Conservation (phyloP, 371 early-diverging fungal species). For the Mucor plumbeus region DNA sequence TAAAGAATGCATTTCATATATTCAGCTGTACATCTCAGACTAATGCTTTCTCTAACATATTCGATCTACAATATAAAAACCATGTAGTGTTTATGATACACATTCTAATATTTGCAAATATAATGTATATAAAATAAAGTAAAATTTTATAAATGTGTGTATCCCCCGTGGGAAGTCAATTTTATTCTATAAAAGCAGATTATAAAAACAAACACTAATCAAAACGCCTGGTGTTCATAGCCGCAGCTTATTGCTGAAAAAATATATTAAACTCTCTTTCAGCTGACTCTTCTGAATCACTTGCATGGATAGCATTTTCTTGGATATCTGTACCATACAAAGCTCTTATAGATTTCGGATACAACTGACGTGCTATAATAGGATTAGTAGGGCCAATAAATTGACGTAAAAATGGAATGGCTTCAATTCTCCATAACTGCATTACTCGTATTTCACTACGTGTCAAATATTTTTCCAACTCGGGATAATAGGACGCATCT, state of each 20-base stretch:
- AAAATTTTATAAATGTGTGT: background rate
- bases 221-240: background rate
- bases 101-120: too few relatives aligned
- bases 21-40: too few relatives aligned
- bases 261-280: constrained; percentile 22
- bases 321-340: constrained; percentile 32
- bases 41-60: too few relatives aligned
- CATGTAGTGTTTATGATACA: too few relatives aligned
- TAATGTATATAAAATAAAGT: too few relatives aligned
- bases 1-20: too few relatives aligned
- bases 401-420: constrained; percentile 20
- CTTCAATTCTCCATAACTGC: constrained; percentile 23
- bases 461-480: constrained; percentile 29
- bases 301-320: constrained; percentile 43
- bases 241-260: background rate
- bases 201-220: constrained; percentile 2
- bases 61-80: too few relatives aligned
- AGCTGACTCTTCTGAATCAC: constrained; percentile 34
- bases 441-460: constrained; percentile 26
- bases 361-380: constrained; percentile 15
- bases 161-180: constrained; percentile 2
- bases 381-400: constrained; percentile 40
- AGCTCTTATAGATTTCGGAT: constrained; percentile 32
- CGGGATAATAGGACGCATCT: constrained; percentile 26
- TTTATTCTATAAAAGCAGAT: constrained; percentile 5